Conservation (phyloP, 1,284 basidiomycete genomes). For the Marasmius fiardii region DNA sequence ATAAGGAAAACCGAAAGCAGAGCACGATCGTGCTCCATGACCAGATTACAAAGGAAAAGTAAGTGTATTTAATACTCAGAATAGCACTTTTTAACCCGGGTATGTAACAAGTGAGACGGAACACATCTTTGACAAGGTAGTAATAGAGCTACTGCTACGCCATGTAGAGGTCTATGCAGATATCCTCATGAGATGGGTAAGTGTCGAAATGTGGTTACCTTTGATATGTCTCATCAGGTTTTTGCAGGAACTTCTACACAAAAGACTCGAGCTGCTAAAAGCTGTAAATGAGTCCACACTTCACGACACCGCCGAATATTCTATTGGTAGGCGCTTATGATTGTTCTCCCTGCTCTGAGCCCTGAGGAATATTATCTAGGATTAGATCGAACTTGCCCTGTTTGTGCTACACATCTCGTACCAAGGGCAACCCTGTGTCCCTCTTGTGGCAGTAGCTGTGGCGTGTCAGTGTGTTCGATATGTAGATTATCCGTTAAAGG, state of each 20-base stretch:
- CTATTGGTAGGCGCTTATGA: conserved; percentile 32
- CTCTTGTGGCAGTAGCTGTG: conserved; percentile 42
- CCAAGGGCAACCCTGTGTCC: conserved; percentile 40
- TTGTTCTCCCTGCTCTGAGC: background rate
- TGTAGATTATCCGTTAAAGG: conserved; percentile 81
- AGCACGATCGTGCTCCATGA: conserved; percentile 6
- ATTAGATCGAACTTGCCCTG: conserved; percentile 34
- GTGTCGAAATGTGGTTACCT: background rate
- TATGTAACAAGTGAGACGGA: conserved; percentile 13
- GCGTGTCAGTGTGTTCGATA: conserved; percentile 59
- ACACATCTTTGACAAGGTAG: conserved; percentile 28
- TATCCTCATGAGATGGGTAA: conserved; percentile 60
- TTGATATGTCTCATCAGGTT: background rate
- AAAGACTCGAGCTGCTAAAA: conserved; percentile 70
- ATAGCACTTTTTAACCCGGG: too few relatives aligned
- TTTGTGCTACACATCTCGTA: conserved; percentile 30
- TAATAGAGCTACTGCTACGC: conserved; percentile 46
- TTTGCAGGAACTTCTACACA: conserved; percentile 46
- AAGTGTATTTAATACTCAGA: background rate
- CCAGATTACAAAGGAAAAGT: conserved; percentile 1
- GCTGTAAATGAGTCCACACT: conserved; percentile 37
- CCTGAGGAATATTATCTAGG: conserved; percentile 21
- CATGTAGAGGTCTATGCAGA: conserved; percentile 77
- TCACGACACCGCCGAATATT: conserved; percentile 29
- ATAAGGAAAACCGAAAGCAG: conserved; percentile 1